These are phyloP conservation scores for Adansonia madagascariensis DNA, from an alignment of 441 rosid species.

Conservation along the genomic window DNA sequence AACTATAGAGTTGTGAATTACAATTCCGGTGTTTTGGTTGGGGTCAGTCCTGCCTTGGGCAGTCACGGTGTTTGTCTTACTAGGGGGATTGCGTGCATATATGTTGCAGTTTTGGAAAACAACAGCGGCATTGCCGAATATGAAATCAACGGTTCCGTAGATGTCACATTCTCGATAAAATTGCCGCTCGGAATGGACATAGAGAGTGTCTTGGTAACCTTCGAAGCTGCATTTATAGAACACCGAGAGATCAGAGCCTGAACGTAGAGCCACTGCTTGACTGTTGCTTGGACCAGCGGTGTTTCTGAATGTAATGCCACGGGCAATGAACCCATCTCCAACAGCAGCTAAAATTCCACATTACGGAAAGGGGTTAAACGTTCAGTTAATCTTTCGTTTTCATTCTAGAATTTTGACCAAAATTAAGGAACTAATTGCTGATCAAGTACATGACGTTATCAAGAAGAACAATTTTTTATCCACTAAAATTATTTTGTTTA, in stretches of 20 bases:
- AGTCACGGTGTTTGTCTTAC: slow-evolving; percentile 51
- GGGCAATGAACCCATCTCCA: slow-evolving; percentile 66
- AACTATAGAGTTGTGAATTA: slow-evolving; percentile 58
- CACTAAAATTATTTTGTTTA: background rate
- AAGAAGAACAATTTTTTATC: background rate
- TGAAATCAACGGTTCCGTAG: slow-evolving; percentile 66
- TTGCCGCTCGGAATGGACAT: slow-evolving; percentile 57
- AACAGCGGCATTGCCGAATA: slow-evolving; percentile 68
- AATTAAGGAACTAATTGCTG: background rate
- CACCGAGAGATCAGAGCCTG: slow-evolving; percentile 69
- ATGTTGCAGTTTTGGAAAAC: slow-evolving; percentile 67
- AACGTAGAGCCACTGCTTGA: slow-evolving; percentile 73
- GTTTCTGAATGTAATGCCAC: slow-evolving; percentile 61
- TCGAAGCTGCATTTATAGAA: slow-evolving; percentile 63
- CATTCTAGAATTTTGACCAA: slow-evolving; percentile 3
- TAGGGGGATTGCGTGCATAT: slow-evolving; percentile 51
- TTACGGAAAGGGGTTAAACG: background rate
- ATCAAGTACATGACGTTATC: too few relatives aligned
- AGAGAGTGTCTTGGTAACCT: slow-evolving; percentile 75
- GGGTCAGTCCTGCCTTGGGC: slow-evolving; percentile 72
- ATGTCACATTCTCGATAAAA: slow-evolving; percentile 69
- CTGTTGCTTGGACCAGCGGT: slow-evolving; percentile 59
- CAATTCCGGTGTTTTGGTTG: slow-evolving; percentile 68
- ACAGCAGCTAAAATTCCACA: slow-evolving; percentile 45
- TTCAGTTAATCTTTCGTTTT: background rate